phyloP scores from a whole-genome alignment of 2,329 filamentous ascomycete genomes.

The Phyllosticta citriasiana region DNA sequence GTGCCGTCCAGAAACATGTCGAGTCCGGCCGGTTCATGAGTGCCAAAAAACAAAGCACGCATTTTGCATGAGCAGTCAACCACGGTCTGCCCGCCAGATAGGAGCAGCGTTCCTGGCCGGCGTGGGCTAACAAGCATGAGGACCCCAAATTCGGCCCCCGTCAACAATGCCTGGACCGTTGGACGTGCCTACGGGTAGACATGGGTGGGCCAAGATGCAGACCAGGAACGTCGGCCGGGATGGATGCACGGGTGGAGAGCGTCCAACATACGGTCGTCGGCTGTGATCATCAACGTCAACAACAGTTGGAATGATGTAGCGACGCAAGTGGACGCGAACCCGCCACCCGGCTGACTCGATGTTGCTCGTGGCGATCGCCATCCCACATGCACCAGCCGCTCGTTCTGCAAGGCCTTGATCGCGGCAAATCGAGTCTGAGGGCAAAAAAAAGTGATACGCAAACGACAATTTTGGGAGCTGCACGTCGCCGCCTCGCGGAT shows the following conservation, averaged over 20 bases:
- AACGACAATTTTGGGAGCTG: neutral
- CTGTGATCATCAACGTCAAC: neutral
- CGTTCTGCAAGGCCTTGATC: neutral
- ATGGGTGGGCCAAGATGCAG: neutral
- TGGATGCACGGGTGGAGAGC: neutral
- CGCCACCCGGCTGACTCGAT: neutral
- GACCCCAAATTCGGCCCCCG: neutral
- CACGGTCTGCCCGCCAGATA: neutral
- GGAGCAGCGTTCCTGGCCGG: neutral
- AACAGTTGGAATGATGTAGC: neutral
- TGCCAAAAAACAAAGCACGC: neutral
- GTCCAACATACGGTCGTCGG: neutral
- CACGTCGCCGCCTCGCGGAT: conserved; percentile 4
- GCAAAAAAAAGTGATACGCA: neutral
- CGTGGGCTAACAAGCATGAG: neutral
- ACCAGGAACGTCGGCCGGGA: neutral
- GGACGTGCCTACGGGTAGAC: neutral
- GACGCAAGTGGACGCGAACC: neutral
- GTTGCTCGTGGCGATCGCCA: neutral
- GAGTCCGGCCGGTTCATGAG: neutral
- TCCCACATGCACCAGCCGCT: neutral
- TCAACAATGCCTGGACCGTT: neutral
- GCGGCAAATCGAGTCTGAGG: neutral
- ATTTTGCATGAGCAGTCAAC: neutral
- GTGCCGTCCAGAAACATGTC: neutral